Conservation (phyloP, 352 stramenopile species). For the Phytophthora litchii region DNA sequence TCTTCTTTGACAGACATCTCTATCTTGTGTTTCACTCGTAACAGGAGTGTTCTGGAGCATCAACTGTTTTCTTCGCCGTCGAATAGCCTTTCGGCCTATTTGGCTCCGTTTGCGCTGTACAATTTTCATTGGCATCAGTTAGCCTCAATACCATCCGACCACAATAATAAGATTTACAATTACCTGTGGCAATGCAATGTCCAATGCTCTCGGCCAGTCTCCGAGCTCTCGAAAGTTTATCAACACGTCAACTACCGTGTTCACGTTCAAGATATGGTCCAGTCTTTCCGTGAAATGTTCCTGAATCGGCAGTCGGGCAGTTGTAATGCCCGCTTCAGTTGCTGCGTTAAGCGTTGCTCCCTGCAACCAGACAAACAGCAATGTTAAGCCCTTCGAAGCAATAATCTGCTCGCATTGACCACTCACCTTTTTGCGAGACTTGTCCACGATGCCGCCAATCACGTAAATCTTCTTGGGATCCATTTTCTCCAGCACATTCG, state of each 20-base stretch:
- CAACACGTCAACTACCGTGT: constrained; percentile 77
- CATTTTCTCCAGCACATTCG: constrained; percentile 62
- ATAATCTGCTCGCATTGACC: neutral
- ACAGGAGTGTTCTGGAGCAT: constrained; percentile 1
- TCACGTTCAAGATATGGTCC: constrained; percentile 85
- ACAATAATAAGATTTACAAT: neutral
- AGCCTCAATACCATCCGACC: neutral
- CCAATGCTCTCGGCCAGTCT: constrained; percentile 60
- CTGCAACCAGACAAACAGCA: constrained; percentile 21
- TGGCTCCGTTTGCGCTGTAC: constrained; percentile 49
- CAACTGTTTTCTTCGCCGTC: constrained; percentile 30
- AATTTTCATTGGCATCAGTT: constrained; percentile 2
- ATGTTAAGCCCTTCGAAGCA: constrained; percentile 1
- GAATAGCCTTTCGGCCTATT: constrained; percentile 44
- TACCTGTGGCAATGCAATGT: constrained; percentile 61
- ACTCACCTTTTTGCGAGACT: constrained; percentile 68
- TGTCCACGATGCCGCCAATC: constrained; percentile 84
- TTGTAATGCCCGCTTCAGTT: constrained; percentile 50
- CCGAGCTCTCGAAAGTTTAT: constrained; percentile 52
- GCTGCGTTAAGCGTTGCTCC: constrained; percentile 63
- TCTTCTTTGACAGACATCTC: constrained; percentile 4
- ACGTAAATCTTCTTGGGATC: constrained; percentile 78
- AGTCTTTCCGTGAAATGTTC: constrained; percentile 68
- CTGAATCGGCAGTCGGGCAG: constrained; percentile 72
- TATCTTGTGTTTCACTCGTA: constrained; percentile 1